These are phyloP conservation scores for Aspergillus sclerotioniger DNA, from an alignment of 495 filamentous ascomycete genomes.

Conservation along the genomic window DNA sequence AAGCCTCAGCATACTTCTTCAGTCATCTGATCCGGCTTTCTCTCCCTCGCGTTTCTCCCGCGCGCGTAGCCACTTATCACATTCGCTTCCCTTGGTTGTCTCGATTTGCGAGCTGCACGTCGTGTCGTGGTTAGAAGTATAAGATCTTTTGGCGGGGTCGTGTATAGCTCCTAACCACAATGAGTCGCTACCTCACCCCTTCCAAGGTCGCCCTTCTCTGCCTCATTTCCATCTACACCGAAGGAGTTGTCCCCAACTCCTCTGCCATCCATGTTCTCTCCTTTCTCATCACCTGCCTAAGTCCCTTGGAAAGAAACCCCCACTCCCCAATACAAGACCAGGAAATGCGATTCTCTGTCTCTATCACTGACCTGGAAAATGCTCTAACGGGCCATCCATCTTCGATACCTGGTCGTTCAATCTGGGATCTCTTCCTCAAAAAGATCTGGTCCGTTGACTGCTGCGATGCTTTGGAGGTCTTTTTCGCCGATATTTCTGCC, in stretches of 20 bases:
- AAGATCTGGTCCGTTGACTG: slow-evolving; percentile 84
- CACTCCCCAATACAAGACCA: slow-evolving; percentile 33
- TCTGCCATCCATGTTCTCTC: slow-evolving; percentile 80
- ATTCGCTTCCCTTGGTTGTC: not conserved
- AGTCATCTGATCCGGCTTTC: no score
- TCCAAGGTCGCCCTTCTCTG: slow-evolving; percentile 80
- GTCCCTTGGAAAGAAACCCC: slow-evolving; percentile 46
- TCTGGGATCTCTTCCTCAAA: slow-evolving; percentile 83
- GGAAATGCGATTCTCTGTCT: slow-evolving; percentile 51
- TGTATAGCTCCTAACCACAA: slow-evolving; percentile 29
- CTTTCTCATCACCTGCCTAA: slow-evolving; percentile 75
- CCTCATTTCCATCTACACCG: slow-evolving; percentile 76
- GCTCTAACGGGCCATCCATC: slow-evolving; percentile 59
- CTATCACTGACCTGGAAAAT: slow-evolving; percentile 65
- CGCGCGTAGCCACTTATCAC: not conserved
- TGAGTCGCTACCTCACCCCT: slow-evolving; percentile 81
- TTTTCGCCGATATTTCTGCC: slow-evolving; percentile 56
- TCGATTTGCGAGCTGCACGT: not conserved
- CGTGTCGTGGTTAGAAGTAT: no score
- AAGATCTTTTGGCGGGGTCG: not conserved
- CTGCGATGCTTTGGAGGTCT: slow-evolving; percentile 69
- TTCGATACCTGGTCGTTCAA: slow-evolving; percentile 68
- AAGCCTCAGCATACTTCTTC: no score
- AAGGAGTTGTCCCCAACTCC: slow-evolving; percentile 67
- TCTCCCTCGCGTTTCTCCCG: not conserved